Conservation (phyloP, 768 basidiomycete genomes). For the Nidularia sp. region DNA sequence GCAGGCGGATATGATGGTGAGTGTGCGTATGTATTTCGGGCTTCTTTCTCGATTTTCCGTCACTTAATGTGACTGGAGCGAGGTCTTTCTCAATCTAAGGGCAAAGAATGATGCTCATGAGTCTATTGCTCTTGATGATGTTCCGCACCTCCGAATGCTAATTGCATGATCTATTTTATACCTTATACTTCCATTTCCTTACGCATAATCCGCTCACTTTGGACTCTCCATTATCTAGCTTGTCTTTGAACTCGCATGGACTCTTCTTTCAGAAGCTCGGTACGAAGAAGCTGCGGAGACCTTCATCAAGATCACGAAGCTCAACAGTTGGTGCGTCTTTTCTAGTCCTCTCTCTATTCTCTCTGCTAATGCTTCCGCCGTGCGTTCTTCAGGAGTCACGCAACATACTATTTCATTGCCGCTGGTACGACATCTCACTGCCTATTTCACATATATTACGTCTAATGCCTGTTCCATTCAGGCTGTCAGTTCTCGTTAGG, state of each 20-base stretch:
- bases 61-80: no score
- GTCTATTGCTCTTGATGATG: no score
- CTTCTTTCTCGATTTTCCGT: no score
- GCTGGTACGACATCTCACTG: slow-evolving; percentile 37
- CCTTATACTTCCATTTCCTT: not conserved
- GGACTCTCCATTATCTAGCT: slow-evolving; percentile 32
- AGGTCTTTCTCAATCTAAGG: no score
- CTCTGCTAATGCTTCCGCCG: no score
- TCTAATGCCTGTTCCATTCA: slow-evolving; percentile 7
- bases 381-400: slow-evolving; percentile 40
- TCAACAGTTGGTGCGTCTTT: slow-evolving; percentile 56
- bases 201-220: not conserved
- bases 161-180: not conserved
- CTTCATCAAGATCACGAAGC: slow-evolving; percentile 58
- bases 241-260: slow-evolving; percentile 78
- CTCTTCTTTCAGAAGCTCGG: slow-evolving; percentile 54
- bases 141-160: no score
- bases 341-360: no score
- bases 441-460: not conserved
- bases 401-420: slow-evolving; percentile 74
- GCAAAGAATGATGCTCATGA: no score
- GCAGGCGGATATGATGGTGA: slow-evolving; percentile 71
- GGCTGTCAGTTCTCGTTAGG: slow-evolving; percentile 63
- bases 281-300: slow-evolving; percentile 67
- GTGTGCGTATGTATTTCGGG: slow-evolving; percentile 7